Base-by-base conservation (phyloP, 2,329 filamentous ascomycete species). In the Fusarium nygamai region DNA sequence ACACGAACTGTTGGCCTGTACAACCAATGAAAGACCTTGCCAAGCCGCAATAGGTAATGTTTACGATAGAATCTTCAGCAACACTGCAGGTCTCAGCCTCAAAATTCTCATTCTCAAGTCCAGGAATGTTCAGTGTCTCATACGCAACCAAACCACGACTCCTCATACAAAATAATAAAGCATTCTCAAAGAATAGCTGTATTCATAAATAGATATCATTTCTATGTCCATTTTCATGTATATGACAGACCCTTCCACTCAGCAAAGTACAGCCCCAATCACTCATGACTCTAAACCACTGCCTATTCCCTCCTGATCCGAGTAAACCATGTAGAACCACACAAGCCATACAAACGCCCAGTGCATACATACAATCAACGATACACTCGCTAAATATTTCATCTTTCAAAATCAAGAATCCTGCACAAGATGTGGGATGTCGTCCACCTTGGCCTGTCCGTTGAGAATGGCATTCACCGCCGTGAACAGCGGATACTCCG, bases 401-500 rank as follows among this genome's bases (percentile, higher is more conserved):
- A 38, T 62, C 20, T 46, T 60, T 53, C 34, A 31, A 39, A 51
- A 38, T 65, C 60, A 79, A 66, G 76, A 79, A 61, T 83, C 81
- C 38, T 83, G 84, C 38, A 93, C 89, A 64, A 96, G 86, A 64
- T 87, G 86, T 31, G 95, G 94, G 78, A 98, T 95, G 77, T 97
- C 93, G 73, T 95, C 91, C 24, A 95, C 92, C 75, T 91, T 91
- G 77, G 92, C 90, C 74, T 90, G 91, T 70, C 94, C 94, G 77
- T 94, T 89, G 51, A 98, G 84, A 77, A 98, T 95, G 74, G 83
- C 91, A 72, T 94, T 92, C 58, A 98, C 95, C 2, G 94, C 94
- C 14, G 94, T 98, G 82, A 99, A 97, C 11, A 99, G 86, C 27
- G 96, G 96, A 82, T 97, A 99, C 59, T 97, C 92, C 38, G 90